These are phyloP conservation scores for Blastobotrys robertii DNA, from an alignment of 805 yeast species.

Conservation along the genomic window DNA sequence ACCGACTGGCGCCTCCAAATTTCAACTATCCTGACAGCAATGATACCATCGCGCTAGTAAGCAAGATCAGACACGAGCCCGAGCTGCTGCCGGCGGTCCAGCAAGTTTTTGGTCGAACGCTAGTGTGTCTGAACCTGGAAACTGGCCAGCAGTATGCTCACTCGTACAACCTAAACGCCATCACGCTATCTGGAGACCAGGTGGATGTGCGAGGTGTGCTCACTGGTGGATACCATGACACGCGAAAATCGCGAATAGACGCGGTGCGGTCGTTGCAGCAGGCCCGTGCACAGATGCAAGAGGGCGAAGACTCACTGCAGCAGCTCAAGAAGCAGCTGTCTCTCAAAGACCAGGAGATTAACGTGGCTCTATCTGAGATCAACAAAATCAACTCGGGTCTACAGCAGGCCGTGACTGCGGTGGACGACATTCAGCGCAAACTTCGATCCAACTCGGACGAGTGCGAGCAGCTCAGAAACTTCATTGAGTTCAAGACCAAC, in stretches of 20 bases:
- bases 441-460: conserved; percentile 4
- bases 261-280: conserved; percentile 47
- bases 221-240: conserved; percentile 81
- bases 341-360: conserved; percentile 42
- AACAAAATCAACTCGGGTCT: conserved; percentile 23
- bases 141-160: conserved; percentile 61
- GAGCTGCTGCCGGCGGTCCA: conserved; percentile 55
- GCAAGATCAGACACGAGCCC: conserved; percentile 56
- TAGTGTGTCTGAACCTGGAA: conserved; percentile 63
- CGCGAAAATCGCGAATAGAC: conserved; percentile 59
- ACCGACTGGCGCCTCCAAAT: conserved; percentile 43
- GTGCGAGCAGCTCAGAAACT: conserved; percentile 15
- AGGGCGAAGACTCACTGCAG: conserved; percentile 32
- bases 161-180: conserved; percentile 53
- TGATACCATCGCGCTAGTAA: conserved; percentile 67
- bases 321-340: conserved; percentile 32
- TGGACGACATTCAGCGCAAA: conserved; percentile 18
- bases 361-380: conserved; percentile 38
- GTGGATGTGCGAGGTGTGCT: conserved; percentile 77
- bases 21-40: conserved; percentile 47
- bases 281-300: conserved; percentile 41
- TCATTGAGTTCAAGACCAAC: conserved; percentile 22
- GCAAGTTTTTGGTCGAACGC: conserved; percentile 73
- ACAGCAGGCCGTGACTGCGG: conserved; percentile 30
- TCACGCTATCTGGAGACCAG: conserved; percentile 88